Evolutionary conservation across 306 rosid genomes (phyloP).

Genomic region (Cicer yamashitae): DNA sequence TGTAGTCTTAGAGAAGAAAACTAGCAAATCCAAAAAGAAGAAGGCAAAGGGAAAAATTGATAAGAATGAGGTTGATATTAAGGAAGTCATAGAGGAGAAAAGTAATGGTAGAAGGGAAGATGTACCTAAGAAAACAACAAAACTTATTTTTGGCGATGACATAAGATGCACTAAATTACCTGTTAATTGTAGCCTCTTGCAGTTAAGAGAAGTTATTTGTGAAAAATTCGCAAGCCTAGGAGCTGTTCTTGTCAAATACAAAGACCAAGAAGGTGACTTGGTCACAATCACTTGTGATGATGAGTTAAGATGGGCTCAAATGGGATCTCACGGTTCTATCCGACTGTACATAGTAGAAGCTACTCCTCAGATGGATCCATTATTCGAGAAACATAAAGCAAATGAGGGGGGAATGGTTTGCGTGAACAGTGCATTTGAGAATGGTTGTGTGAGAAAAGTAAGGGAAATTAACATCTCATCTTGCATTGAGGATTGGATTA

Average conservation of each 20-base stretch:
- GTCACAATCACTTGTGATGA: conserved; percentile 81
- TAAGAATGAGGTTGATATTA: conserved; percentile 64
- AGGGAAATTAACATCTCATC: conserved; percentile 59
- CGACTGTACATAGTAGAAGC: conserved; percentile 74
- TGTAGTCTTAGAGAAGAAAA: conserved; percentile 36
- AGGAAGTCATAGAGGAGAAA: conserved; percentile 74
- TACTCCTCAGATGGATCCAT: conserved; percentile 70
- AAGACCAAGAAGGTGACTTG: conserved; percentile 90
- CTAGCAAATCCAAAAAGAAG: conserved; percentile 47
- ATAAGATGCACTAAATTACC: conserved; percentile 83
- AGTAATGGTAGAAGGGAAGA: conserved; percentile 51
- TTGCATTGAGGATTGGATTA: conserved; percentile 90
- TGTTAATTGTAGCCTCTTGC: conserved; percentile 69
- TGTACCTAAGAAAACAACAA: conserved; percentile 62
- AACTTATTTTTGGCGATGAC: conserved; percentile 88
- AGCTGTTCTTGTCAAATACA: conserved; percentile 82
- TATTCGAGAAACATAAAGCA: conserved; percentile 55
- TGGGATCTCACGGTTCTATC: conserved; percentile 62
- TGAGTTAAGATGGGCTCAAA: conserved; percentile 85
- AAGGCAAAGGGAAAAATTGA: conserved; percentile 54
- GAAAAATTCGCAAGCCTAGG: conserved; percentile 69
- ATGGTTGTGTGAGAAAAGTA: conserved; percentile 49
- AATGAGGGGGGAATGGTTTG: conserved; percentile 39
- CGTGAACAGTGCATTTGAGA: conserved; percentile 44
- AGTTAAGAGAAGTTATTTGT: conserved; percentile 67